Base-by-base conservation (phyloP, 352 stramenopile genomes). In the Pythium aquatile region DNA sequence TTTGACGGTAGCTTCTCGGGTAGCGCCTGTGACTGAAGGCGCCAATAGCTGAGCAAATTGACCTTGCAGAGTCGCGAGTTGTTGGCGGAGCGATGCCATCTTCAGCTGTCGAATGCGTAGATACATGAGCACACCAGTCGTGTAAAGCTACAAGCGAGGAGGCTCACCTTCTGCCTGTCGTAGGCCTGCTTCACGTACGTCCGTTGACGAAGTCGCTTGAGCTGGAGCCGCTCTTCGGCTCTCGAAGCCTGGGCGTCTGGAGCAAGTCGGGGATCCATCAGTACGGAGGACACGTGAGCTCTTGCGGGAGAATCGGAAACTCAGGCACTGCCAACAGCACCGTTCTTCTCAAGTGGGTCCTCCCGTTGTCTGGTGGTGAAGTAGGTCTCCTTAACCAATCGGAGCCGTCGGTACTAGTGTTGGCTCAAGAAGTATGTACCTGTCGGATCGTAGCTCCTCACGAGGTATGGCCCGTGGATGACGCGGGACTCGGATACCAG, bases 181-280 rank as follows among this genome's bases (percentile, higher is more conserved):
- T 63, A 63, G 2, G 57, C 57, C 20, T 56, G 57, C 57, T 63
- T 63, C 20, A 63, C 57, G 47, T 63, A 56, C 6, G 24, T 26
- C 8, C 57, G 57, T 26, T 63, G 57, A n/a, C 57, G 57, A 17
- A 40, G 8, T 3, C 55, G 55, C 28, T 42, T 53, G 11, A 30
- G 29, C 4, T 17, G 28, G 1, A 54, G 55, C 16, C 26, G 54
- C 37, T 33, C 20, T 17, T 54, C 20, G 17, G 14, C 44, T 5
- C 4, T 35, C 26, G 20, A 20, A 3, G 48, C 48, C 17, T 55
- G 11, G 13, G 7, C 26, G 26, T 35, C 48, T 55, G 24, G 24
- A 7, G 26, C 26, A 20, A 26, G 2, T 3, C n/a, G 6, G 3
- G 17, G 20, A 35, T 35, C 28, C 48, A 37, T 37, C 6, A 5